These are phyloP conservation scores for Orbilia ellipsospora DNA, from an alignment of 2,329 filamentous ascomycete species.

Conservation along the genomic window DNA sequence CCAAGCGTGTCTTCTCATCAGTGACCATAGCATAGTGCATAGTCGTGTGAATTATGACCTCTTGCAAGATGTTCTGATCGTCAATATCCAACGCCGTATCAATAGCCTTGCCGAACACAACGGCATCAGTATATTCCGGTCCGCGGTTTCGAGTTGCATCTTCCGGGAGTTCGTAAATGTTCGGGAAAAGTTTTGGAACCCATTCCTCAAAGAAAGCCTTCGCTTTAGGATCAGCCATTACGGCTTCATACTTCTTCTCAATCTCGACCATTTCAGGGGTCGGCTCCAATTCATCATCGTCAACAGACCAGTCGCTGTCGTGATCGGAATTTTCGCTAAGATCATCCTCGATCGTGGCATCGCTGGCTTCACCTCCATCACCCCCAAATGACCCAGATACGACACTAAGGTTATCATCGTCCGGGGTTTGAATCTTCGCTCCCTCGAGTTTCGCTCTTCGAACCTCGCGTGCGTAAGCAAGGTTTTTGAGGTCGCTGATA, in stretches of 20 bases:
- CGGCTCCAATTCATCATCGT: conserved; percentile 18
- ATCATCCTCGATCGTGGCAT: conserved; percentile 44
- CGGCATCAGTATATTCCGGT: conserved; percentile 26
- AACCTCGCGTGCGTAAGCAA: conserved; percentile 51
- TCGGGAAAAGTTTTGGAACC: conserved; percentile 31
- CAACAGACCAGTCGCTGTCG: conserved; percentile 42
- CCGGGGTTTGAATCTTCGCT: conserved; percentile 50
- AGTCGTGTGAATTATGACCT: conserved; percentile 24
- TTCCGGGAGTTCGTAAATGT: conserved; percentile 40
- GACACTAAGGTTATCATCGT: conserved; percentile 53
- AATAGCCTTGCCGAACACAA: conserved; percentile 26
- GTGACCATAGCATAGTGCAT: conserved; percentile 42
- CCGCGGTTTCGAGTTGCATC: conserved; percentile 39
- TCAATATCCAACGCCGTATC: conserved; percentile 46
- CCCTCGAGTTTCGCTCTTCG: conserved; percentile 47
- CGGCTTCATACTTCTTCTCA: conserved; percentile 27
- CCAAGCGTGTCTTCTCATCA: conserved; percentile 38
- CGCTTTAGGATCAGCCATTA: conserved; percentile 23
- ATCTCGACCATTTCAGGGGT: conserved; percentile 21
- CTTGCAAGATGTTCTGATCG: conserved; percentile 41
- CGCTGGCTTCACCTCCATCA: conserved; percentile 33
- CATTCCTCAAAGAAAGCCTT: conserved; percentile 44
- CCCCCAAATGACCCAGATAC: conserved; percentile 36
- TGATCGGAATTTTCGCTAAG: conserved; percentile 45
- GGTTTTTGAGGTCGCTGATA: conserved; percentile 46